phyloP scores from a whole-genome alignment of 192 early-diverging fungal species.

The Diversispora eburnea region DNA sequence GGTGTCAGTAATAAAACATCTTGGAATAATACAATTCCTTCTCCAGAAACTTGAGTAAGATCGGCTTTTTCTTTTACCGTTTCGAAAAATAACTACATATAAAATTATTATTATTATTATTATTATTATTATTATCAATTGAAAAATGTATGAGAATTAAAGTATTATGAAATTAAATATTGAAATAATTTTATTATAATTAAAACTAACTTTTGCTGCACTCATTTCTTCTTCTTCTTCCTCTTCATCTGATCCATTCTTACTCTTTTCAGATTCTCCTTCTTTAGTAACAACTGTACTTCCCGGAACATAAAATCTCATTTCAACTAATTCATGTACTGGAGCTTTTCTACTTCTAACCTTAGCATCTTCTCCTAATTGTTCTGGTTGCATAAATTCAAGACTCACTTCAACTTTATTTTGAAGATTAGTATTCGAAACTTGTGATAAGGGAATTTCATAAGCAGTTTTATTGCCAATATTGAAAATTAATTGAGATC shows the following conservation, averaged over 20 bases:
- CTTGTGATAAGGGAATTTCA: conserved; percentile 85
- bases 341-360: conserved; percentile 47
- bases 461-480: conserved; percentile 82
- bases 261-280: conserved; percentile 41
- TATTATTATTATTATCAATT: not conserved
- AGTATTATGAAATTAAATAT: not conserved
- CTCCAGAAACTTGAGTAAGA: conserved; percentile 79
- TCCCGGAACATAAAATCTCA: conserved; percentile 91
- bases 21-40: conserved; percentile 85
- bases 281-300: conserved; percentile 53
- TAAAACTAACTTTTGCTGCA: conserved; percentile 41
- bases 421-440: conserved; percentile 79
- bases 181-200: not conserved
- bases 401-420: conserved; percentile 90
- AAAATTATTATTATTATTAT: not conserved
- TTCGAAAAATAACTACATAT: conserved; percentile 70
- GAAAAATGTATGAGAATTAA: no score
- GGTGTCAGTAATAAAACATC: conserved; percentile 90
- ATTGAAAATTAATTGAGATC: conserved; percentile 74
- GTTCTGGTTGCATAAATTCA: conserved; percentile 76
- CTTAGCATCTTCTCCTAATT: conserved; percentile 37
- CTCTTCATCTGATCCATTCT: conserved; percentile 46
- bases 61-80: conserved; percentile 90
- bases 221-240: conserved; percentile 60
- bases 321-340: conserved; percentile 84